phyloP scores from a whole-genome alignment of 768 basidiomycete species.

The Tephrocybe sp. region DNA sequence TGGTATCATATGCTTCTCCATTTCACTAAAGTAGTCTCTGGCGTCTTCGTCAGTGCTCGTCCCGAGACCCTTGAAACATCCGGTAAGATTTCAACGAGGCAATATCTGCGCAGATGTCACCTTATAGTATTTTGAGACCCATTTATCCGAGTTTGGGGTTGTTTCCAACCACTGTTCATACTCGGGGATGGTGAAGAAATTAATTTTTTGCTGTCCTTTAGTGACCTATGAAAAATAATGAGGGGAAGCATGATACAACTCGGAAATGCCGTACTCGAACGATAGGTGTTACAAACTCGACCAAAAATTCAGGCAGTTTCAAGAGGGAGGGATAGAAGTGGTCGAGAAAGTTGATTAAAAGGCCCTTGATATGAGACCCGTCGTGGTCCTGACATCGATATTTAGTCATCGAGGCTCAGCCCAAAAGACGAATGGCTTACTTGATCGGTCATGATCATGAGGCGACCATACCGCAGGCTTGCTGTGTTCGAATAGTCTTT shows the following conservation, averaged over 20 bases:
- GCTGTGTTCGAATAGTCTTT: conserved; percentile 73
- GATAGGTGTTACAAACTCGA: conserved; percentile 98
- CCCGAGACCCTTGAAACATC: conserved; percentile 84
- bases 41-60: conserved; percentile 89
- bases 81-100: too few relatives aligned
- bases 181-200: conserved; percentile 98
- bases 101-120: conserved; percentile 38
- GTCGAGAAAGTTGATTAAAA: conserved; percentile 96
- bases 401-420: not conserved
- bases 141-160: conserved; percentile 73
- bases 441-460: conserved; percentile 99
- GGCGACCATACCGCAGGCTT: conserved; percentile 83
- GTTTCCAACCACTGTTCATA: conserved; percentile 89
- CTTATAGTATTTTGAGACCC: conserved; percentile 98
- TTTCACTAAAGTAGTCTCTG: conserved; percentile 87
- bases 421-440: conserved; percentile 37
- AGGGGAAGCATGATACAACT: not conserved
- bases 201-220: conserved; percentile 72
- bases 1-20: conserved; percentile 92
- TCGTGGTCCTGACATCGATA: conserved; percentile 80
- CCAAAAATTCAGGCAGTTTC: conserved; percentile 86
- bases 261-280: conserved; percentile 64
- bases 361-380: conserved; percentile 99
- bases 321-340: conserved; percentile 95
- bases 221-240: conserved; percentile 47